Percentiles rank a stretch among this genome's conserved stretches.
Evolutionary conservation across 139 green algal species (phyloP).

Genomic region (Tetradesmus lagerheimii): DNA sequence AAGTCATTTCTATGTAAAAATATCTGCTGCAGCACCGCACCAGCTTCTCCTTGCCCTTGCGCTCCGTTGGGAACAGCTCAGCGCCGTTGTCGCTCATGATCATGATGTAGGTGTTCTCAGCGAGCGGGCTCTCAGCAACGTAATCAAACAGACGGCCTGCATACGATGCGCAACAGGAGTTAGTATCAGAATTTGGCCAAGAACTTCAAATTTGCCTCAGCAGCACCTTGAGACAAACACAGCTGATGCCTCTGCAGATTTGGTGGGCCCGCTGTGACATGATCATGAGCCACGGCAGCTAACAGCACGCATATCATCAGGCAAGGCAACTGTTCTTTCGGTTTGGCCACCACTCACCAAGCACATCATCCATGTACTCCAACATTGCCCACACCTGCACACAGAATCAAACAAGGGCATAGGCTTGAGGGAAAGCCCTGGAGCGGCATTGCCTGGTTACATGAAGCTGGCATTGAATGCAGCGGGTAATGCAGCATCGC

Average conservation of each 20-base stretch:
- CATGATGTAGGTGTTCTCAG: conserved; percentile 46
- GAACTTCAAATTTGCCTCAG: too few species aligned
- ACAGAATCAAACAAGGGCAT: neutral
- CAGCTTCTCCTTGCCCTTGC: neutral
- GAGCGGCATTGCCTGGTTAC: too few species aligned
- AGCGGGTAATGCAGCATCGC: too few species aligned
- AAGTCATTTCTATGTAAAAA: too few species aligned
- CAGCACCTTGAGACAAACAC: too few species aligned
- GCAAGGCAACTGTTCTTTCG: neutral
- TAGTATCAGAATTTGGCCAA: too few species aligned
- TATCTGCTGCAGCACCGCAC: neutral
- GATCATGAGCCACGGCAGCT: too few species aligned
- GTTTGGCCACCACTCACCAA: neutral
- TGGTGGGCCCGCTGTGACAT: too few species aligned
- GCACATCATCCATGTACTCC: conserved; percentile 49
- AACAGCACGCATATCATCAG: neutral
- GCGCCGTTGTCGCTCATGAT: conserved; percentile 46
- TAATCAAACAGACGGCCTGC: conserved; percentile 39
- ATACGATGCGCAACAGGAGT: neutral
- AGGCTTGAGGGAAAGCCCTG: too few species aligned
- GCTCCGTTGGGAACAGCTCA: conserved; percentile 40
- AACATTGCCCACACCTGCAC: conserved; percentile 37
- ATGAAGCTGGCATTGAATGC: too few species aligned
- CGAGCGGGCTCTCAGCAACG: conserved; percentile 3
- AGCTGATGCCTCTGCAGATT: too few species aligned